Percentiles rank a stretch among this genome's conserved stretches.
Evolutionary conservation across 352 stramenopile species (phyloP).

Genomic region (Chrysophaeum taylorii): DNA sequence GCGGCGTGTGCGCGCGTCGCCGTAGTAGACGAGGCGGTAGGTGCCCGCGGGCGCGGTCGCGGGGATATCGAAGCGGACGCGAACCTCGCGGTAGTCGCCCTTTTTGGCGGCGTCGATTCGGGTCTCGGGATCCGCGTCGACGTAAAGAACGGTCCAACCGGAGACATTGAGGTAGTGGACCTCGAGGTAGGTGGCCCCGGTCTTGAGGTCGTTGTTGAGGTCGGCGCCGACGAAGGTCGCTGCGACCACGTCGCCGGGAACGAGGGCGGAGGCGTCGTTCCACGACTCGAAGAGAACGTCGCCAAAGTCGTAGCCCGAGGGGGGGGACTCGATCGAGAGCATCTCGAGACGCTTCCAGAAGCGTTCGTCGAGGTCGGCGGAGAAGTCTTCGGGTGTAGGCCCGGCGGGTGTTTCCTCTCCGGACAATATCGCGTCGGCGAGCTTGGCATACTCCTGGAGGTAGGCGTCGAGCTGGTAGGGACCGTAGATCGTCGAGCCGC

Average conservation of each 20-base stretch:
- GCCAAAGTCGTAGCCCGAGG: conserved; percentile 1
- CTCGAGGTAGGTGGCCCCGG: conserved; percentile 28
- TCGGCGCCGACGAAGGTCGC: conserved; percentile 13
- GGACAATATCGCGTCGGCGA: conserved; percentile 31
- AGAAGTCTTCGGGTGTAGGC: conserved; percentile 18
- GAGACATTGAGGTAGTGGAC: background rate
- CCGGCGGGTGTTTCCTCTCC: background rate
- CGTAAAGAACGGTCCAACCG: conserved; percentile 25
- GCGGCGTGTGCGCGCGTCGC: too few relatives aligned
- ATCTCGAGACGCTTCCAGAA: background rate
- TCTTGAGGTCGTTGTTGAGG: conserved; percentile 18
- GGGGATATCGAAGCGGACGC: background rate
- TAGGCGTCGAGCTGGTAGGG: conserved; percentile 42
- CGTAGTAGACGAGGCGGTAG: conserved; percentile 5
- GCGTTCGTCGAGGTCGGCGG: conserved; percentile 18
- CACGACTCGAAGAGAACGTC: conserved; percentile 8
- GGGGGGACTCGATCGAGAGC: conserved; percentile 6
- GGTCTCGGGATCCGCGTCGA: conserved; percentile 11
- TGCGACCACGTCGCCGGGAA: conserved; percentile 18
- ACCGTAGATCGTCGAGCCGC: conserved; percentile 46
- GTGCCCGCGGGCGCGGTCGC: background rate
- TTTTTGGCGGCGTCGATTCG: background rate
- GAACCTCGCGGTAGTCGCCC: background rate
- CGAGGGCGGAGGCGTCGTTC: conserved; percentile 28
- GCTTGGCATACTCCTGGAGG: conserved; percentile 38